Conservation (phyloP, 345 rosid genomes). For the Mallotus nudiflorus region DNA sequence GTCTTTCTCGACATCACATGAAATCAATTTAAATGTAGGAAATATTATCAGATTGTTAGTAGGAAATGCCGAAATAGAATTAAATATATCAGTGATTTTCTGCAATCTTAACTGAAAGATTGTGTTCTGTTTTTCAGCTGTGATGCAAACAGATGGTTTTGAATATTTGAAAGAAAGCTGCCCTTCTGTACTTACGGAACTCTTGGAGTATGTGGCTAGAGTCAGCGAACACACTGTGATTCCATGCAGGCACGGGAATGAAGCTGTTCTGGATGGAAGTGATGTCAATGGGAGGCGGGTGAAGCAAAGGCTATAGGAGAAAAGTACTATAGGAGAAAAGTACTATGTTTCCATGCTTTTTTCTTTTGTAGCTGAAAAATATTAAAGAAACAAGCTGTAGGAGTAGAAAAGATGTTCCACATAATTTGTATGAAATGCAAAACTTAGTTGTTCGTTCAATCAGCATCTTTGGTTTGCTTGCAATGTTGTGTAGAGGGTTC, state of each 20-base stretch:
- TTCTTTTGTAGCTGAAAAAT: constrained; percentile 21
- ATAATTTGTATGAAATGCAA: constrained; percentile 36
- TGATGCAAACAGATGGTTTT: constrained; percentile 29
- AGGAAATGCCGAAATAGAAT: background rate
- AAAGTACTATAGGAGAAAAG: background rate
- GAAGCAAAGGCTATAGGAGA: constrained; percentile 49
- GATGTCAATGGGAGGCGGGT: constrained; percentile 68
- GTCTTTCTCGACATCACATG: background rate
- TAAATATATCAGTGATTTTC: background rate
- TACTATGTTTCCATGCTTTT: background rate
- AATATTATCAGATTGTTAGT: background rate
- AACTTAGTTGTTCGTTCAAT: constrained; percentile 23
- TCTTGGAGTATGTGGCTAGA: constrained; percentile 44
- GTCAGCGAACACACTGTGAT: constrained; percentile 52
- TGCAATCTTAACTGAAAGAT: background rate
- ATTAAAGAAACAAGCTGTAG: constrained; percentile 18
- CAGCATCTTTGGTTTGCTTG: constrained; percentile 15
- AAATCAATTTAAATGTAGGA: background rate
- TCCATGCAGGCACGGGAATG: constrained; percentile 45
- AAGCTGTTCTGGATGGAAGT: constrained; percentile 44
- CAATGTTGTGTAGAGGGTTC: constrained; percentile 10
- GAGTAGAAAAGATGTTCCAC: constrained; percentile 29
- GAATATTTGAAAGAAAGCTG: constrained; percentile 35
- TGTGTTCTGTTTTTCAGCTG: constrained; percentile 23
- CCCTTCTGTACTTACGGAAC: constrained; percentile 29